Conservation (phyloP, 2,329 filamentous ascomycete genomes). For the Fusarium verticillioides region DNA sequence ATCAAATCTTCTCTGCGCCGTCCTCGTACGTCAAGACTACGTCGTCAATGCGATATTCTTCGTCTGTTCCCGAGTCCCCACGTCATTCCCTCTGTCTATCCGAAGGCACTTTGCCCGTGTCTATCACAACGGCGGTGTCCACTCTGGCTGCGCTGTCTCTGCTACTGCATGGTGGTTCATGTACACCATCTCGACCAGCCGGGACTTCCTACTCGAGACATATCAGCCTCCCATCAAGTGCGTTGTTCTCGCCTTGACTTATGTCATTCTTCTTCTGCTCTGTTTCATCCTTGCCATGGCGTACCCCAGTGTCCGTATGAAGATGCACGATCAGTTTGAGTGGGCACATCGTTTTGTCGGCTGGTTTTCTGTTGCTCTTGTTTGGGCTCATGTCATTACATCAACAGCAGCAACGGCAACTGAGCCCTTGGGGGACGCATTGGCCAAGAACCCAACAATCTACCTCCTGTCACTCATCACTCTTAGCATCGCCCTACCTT, state of each 20-base stretch:
- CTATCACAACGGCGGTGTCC: conserved; percentile 59
- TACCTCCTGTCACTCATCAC: conserved; percentile 20
- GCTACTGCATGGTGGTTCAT: conserved; percentile 54
- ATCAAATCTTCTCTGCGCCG: conserved; percentile 52
- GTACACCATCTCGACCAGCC: conserved; percentile 28
- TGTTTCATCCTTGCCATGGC: conserved; percentile 42
- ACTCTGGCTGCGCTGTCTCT: conserved; percentile 56
- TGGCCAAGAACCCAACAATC: conserved; percentile 18
- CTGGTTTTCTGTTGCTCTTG: conserved; percentile 69
- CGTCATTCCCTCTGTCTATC: conserved; percentile 56
- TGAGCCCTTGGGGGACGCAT: conserved; percentile 4
- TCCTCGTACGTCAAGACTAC: conserved; percentile 61
- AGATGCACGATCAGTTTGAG: conserved; percentile 72
- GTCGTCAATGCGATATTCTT: conserved; percentile 59
- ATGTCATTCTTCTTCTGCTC: conserved; percentile 33
- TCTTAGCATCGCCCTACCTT: conserved; percentile 49
- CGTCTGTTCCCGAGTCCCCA: conserved; percentile 52
- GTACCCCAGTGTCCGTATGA: conserved; percentile 40
- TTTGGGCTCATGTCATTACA: conserved; percentile 69
- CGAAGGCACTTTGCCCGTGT: conserved; percentile 55
- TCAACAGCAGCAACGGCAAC: conserved; percentile 56
- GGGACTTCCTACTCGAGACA: conserved; percentile 1
- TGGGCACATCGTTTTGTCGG: conserved; percentile 73
- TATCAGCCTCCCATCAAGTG: conserved; percentile 9
- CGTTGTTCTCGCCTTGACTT: conserved; percentile 42